Base-by-base conservation (phyloP, 305 asterid species). In the Caryopteris hybrid region DNA sequence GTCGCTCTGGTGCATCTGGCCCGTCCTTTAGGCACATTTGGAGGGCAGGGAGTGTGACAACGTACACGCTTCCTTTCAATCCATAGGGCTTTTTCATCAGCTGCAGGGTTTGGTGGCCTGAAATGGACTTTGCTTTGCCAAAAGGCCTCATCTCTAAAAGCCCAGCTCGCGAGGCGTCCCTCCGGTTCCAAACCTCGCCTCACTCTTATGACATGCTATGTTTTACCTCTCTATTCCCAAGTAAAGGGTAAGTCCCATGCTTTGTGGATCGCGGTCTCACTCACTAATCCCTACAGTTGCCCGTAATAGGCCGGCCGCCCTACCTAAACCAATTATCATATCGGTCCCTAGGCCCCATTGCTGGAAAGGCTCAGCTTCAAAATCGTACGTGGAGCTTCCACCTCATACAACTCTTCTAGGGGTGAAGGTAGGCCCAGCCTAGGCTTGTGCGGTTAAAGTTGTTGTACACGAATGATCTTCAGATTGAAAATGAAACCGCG, bases 21-120 rank as follows among this genome's bases (percentile, higher is more conserved):
- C 42, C 42, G 42, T 9, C 66, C 57, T 54, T 8, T 43, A 54
- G 66, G 59, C 71, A 54, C 55, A 66, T 72, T 64, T 55, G 66
- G 45, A 72, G 56, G 71, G 71, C 10, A 72, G 54, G 43, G 61
- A 72, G 61, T 63, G 66, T 72, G 76, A 64, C 76, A 64, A 64
- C 21, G 45, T 63, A 72, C 54, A 64, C 31, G 22, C 36, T 72
- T 72, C 45, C 45, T 20, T 71, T 61, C 61, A 71, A 57, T 71
- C 46, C 59, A 62, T 71, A 61, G 46, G 61, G 70, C 46, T 43
- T 72, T 63, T 55, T 72, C 52, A 45, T 72, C 61, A 63, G 12
- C 55, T 63, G 66, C 46, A 70, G 53, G 58, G 64, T 43, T 72
- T 72, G 66, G 66, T 42, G 42, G 76, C 59, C 43, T 22, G 64